These are phyloP conservation scores for Schizosaccharomyces japonicus DNA, from an alignment of 805 yeast species.

Conservation along the genomic window DNA sequence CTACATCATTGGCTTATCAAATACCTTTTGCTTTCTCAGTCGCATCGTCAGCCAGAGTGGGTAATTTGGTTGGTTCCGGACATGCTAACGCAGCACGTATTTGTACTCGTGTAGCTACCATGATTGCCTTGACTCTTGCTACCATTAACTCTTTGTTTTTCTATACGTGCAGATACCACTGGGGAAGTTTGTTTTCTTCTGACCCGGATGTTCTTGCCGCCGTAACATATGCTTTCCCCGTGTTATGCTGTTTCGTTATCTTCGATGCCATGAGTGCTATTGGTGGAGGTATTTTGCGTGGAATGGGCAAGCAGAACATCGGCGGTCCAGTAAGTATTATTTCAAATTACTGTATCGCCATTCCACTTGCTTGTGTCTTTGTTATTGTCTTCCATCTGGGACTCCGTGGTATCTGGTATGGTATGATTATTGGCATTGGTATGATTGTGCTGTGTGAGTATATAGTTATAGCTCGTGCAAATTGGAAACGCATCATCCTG, in stretches of 20 bases:
- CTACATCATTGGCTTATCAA: conserved; percentile 41
- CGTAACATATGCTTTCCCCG: conserved; percentile 29
- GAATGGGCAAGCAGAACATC: conserved; percentile 62
- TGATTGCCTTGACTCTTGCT: conserved; percentile 23
- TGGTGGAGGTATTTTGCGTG: conserved; percentile 58
- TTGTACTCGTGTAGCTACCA: conserved; percentile 24
- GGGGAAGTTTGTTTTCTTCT: conserved; percentile 36
- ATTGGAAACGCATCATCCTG: not conserved
- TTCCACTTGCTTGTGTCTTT: conserved; percentile 40
- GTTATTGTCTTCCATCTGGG: conserved; percentile 15
- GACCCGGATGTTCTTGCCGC: conserved; percentile 33
- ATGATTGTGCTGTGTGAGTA: not conserved
- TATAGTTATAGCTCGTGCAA: not conserved
- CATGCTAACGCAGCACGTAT: conserved; percentile 26
- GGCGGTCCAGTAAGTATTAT: conserved; percentile 50
- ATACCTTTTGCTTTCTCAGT: conserved; percentile 55
- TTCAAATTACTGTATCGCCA: conserved; percentile 46
- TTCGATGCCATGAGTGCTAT: conserved; percentile 52
- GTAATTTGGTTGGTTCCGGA: conserved; percentile 43
- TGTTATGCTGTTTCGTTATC: conserved; percentile 44
- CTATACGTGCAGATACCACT: conserved; percentile 23
- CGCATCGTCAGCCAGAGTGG: conserved; percentile 49
- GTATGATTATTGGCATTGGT: not conserved
- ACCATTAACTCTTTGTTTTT: conserved; percentile 21
- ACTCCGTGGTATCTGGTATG: not conserved